phyloP scores from a whole-genome alignment of 2,329 filamentous ascomycete species.

The Aspergillus chevalieri region DNA sequence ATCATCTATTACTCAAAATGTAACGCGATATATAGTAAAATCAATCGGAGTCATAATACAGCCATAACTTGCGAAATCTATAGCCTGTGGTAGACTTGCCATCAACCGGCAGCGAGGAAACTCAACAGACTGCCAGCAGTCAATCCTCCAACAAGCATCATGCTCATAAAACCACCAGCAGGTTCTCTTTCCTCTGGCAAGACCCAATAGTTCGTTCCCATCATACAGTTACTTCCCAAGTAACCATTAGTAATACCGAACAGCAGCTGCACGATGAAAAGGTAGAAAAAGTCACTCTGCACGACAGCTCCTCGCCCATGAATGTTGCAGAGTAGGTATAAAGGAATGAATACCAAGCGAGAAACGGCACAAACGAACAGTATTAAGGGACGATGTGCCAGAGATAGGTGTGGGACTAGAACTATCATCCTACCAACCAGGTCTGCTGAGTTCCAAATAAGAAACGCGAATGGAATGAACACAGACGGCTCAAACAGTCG shows the following conservation, averaged over 20 bases:
- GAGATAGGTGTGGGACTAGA: constrained; percentile 48
- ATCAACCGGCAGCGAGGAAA: constrained; percentile 58
- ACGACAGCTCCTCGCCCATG: constrained; percentile 67
- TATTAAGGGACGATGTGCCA: constrained; percentile 57
- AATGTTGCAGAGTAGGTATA: constrained; percentile 89
- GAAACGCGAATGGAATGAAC: constrained; percentile 85
- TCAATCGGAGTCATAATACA: background rate
- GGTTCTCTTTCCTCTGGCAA: constrained; percentile 77
- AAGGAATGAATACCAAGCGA: constrained; percentile 66
- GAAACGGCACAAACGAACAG: constrained; percentile 63
- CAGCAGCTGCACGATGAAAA: constrained; percentile 71
- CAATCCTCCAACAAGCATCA: constrained; percentile 80
- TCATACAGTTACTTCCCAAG: constrained; percentile 83
- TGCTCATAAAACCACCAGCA: constrained; percentile 86
- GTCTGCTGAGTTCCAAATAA: constrained; percentile 91
- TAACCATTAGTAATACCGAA: constrained; percentile 87
- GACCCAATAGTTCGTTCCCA: constrained; percentile 77
- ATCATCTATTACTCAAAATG: no score
- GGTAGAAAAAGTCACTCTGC: constrained; percentile 78
- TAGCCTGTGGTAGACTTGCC: background rate
- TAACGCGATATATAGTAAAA: no score
- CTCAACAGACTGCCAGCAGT: constrained; percentile 82
- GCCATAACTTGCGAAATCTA: background rate
- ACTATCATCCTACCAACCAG: constrained; percentile 68
- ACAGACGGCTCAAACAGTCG: constrained; percentile 62